A percentile compares a stretch with the other conserved stretches of the same genome.
phyloP scores from a whole-genome alignment of 768 basidiomycete species.

The Boletus subcaerulescens region DNA sequence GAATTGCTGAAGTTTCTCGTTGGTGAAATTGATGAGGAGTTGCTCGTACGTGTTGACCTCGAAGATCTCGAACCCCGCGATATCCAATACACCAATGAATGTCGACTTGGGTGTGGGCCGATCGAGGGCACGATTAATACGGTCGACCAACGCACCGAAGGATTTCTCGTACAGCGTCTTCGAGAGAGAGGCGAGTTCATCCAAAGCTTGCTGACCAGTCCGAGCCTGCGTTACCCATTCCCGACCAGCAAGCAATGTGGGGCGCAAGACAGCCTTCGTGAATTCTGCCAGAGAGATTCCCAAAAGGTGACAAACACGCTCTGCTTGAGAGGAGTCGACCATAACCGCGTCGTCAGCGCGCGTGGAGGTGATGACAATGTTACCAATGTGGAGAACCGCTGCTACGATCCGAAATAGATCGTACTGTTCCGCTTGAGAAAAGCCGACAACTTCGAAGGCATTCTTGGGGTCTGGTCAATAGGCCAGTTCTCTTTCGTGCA shows the following conservation, averaged over 20 bases:
- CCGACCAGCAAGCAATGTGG: constrained; percentile 88
- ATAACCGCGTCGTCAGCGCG: constrained; percentile 77
- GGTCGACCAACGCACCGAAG: constrained; percentile 89
- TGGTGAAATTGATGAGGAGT: constrained; percentile 97
- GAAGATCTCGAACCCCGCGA: constrained; percentile 98
- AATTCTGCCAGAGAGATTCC: constrained; percentile 88
- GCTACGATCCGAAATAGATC: constrained; percentile 94
- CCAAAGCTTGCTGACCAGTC: constrained; percentile 86
- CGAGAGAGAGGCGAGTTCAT: constrained; percentile 87
- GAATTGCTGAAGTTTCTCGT: constrained; percentile 97
- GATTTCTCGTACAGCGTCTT: constrained; percentile 98
- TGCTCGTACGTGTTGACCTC: constrained; percentile 95
- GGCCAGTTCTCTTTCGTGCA: background rate
- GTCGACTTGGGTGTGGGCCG: constrained; percentile 88
- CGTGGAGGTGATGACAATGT: constrained; percentile 78
- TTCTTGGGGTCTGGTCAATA: constrained; percentile 39
- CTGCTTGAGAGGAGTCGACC: constrained; percentile 81
- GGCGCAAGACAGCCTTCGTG: constrained; percentile 81
- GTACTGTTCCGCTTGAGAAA: constrained; percentile 77
- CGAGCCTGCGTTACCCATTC: constrained; percentile 97
- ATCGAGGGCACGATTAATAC: constrained; percentile 92
- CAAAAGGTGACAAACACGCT: constrained; percentile 85
- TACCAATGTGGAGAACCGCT: constrained; percentile 92
- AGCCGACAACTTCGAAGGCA: constrained; percentile 88
- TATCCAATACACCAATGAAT: constrained; percentile 98